Evolutionary conservation across 2,329 filamentous ascomycete genomes (phyloP).

Genomic region (Cercospora citrullina): DNA sequence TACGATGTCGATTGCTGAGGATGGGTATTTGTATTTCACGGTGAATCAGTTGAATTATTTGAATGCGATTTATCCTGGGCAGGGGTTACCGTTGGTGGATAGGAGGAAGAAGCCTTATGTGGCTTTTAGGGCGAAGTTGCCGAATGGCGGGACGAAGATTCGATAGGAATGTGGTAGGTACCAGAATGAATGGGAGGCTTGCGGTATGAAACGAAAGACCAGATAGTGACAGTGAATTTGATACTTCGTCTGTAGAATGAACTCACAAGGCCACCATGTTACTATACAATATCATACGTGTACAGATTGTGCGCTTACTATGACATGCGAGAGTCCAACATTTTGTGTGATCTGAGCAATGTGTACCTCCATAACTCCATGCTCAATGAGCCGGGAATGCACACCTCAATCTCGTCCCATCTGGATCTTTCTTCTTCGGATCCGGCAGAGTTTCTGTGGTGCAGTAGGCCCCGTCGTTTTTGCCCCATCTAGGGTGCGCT

Average conservation of each 20-base stretch:
- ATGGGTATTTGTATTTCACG: conserved; percentile 54
- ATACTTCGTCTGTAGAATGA: background rate
- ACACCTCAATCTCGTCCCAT: background rate
- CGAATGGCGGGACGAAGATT: conserved; percentile 23
- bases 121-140: conserved; percentile 23
- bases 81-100: conserved; percentile 23
- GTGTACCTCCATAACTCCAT: background rate
- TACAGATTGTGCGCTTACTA: background rate
- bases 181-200: no score
- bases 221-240: no score
- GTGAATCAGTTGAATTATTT: conserved; percentile 26
- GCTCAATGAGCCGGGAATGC: background rate
- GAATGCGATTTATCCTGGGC: conserved; percentile 25
- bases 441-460: no score
- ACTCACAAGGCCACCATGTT: background rate
- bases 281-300: background rate
- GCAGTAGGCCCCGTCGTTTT: no score
- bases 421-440: no score
- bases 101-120: conserved; percentile 25
- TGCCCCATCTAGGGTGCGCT: no score
- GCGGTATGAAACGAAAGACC: no score
- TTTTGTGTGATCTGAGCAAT: background rate
- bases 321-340: background rate
- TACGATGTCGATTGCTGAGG: conserved; percentile 38
- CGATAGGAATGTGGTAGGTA: background rate